Percentiles rank a stretch among this genome's conserved stretches.
Conservation (phyloP, 148 eudicot species). For the Suaeda aralocaspica region DNA sequence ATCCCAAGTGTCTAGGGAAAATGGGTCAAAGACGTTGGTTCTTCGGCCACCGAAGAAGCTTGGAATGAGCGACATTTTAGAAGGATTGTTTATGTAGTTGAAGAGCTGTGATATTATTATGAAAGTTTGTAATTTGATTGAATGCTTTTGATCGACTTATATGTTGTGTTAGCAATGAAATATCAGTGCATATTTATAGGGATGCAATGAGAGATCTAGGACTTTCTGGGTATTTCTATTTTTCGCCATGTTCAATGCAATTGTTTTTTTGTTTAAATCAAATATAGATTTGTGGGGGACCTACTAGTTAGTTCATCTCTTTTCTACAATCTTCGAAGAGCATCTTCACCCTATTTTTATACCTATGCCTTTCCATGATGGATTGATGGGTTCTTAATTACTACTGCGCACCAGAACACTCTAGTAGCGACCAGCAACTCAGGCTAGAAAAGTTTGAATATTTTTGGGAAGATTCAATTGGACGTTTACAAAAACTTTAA, state of each 20-base stretch:
- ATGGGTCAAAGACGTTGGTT: conserved; percentile 36
- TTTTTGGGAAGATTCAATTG: too few relatives aligned
- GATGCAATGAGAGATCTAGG: conserved; percentile 8
- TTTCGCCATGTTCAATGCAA: neutral
- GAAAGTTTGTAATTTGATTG: neutral
- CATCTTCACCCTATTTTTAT: neutral
- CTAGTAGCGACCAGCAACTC: too few relatives aligned
- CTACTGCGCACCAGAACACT: neutral
- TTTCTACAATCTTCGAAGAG: conserved; percentile 17
- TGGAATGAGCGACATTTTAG: conserved; percentile 27
- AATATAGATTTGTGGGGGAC: conserved; percentile 1
- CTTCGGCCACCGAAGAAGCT: conserved; percentile 32
- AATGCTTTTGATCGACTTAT: neutral
- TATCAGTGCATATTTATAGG: conserved; percentile 17
- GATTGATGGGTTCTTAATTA: too few relatives aligned
- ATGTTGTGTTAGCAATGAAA: neutral
- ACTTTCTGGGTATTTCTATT: conserved; percentile 12
- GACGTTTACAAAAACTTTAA: too few relatives aligned
- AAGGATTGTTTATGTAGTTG: neutral
- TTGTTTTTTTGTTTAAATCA: neutral
- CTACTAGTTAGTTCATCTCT: neutral
- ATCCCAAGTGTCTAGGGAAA: conserved; percentile 35
- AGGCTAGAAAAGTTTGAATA: too few relatives aligned
- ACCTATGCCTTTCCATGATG: neutral
- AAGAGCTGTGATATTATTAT: neutral